Evolutionary conservation across 2,329 filamentous ascomycete species (phyloP).

Genomic region (Ophiognomonia clavigignenti-juglandacearum): DNA sequence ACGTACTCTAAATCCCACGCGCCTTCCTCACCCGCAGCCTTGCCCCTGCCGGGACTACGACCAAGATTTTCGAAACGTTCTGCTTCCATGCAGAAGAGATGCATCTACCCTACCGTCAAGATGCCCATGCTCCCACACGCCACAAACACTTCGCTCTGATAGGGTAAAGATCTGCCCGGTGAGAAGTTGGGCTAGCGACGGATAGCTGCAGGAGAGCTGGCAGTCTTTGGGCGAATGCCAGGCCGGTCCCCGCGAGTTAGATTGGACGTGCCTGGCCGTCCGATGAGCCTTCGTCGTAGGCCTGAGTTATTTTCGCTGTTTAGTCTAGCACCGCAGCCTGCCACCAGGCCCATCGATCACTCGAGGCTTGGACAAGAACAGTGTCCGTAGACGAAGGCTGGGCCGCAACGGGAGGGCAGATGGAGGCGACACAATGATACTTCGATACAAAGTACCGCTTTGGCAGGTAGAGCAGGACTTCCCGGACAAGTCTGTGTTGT

Average conservation of each 20-base stretch:
- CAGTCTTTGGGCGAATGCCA: constrained; percentile 28
- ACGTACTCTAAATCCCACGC: neutral
- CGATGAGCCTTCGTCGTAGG: constrained; percentile 21
- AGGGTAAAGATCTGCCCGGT: constrained; percentile 32
- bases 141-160: constrained; percentile 39
- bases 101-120: constrained; percentile 44
- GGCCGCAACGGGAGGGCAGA: neutral
- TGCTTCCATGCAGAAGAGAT: constrained; percentile 39
- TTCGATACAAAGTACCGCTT: neutral
- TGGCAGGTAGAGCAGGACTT: neutral
- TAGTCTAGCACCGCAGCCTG: constrained; percentile 9
- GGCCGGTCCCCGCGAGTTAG: constrained; percentile 27
- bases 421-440: neutral
- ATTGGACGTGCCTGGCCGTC: constrained; percentile 23
- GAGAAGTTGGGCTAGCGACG: constrained; percentile 30
- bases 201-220: constrained; percentile 33
- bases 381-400: constrained; percentile 5
- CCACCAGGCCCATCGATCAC: neutral
- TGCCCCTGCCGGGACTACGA: constrained; percentile 12
- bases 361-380: constrained; percentile 5
- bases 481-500: neutral
- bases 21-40: neutral
- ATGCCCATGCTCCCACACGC: constrained; percentile 39
- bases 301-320: constrained; percentile 10
- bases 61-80: constrained; percentile 16